Percentiles rank a stretch among this genome's conserved stretches.
phyloP scores from a whole-genome alignment of 2,329 filamentous ascomycete species.

The Didymella keratinophila region DNA sequence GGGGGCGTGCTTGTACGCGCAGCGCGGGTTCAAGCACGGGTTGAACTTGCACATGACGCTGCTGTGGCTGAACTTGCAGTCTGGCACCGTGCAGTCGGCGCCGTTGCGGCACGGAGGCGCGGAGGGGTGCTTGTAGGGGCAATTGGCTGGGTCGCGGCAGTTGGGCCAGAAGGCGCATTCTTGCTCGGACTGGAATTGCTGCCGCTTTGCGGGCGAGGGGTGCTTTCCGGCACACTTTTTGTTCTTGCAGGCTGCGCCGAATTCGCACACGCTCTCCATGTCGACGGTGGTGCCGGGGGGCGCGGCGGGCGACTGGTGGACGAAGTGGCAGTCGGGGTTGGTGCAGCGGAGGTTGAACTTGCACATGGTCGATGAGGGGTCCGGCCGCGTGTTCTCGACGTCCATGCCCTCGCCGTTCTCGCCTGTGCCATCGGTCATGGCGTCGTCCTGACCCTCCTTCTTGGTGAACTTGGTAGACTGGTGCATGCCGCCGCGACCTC shows the following conservation, averaged over 20 bases:
- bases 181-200: conserved; percentile 80
- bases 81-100: conserved; percentile 79
- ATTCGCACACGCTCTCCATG: conserved; percentile 79
- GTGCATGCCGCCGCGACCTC: conserved; percentile 66
- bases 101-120: conserved; percentile 92
- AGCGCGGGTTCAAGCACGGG: conserved; percentile 88
- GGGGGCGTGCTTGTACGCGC: conserved; percentile 87
- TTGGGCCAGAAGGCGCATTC: conserved; percentile 93
- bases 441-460: conserved; percentile 50
- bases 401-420: conserved; percentile 62
- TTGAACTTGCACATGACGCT: conserved; percentile 87
- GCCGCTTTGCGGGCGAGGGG: conserved; percentile 84
- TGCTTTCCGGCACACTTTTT: conserved; percentile 91
- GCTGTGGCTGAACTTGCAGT: conserved; percentile 90
- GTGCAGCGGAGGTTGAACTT: conserved; percentile 89
- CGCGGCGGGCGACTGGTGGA: conserved; percentile 91
- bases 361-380: conserved; percentile 74
- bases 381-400: conserved; percentile 69
- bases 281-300: conserved; percentile 80
- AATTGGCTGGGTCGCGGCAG: conserved; percentile 80
- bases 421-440: conserved; percentile 48
- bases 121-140: conserved; percentile 86
- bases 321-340: conserved; percentile 89
- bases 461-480: conserved; percentile 62
- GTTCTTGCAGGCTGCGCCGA: conserved; percentile 93